phyloP scores from a whole-genome alignment of 176 grass and related monocot genomes.

The Rhynchospora tenuis region DNA sequence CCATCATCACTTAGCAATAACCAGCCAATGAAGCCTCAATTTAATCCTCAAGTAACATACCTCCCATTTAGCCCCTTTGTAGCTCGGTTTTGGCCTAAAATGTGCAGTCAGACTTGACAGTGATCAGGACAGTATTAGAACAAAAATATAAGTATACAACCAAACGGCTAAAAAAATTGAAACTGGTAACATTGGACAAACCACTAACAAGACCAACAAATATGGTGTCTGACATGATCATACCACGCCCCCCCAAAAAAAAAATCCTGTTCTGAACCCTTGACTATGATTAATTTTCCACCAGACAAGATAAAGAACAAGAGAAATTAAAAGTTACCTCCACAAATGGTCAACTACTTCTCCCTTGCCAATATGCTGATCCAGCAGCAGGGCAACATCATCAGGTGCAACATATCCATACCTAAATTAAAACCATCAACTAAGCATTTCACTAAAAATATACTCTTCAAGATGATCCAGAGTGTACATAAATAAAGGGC shows the following conservation, averaged over 20 bases:
- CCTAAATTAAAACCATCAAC: constrained; percentile 51
- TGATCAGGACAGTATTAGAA: neutral
- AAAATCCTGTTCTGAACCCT: neutral
- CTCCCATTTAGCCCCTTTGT: neutral
- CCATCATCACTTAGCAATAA: neutral
- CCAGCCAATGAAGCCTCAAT: neutral
- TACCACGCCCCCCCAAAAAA: neutral
- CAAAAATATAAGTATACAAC: neutral
- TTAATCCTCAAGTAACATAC: neutral
- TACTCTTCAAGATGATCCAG: neutral
- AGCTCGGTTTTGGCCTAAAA: neutral
- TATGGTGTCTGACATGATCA: neutral
- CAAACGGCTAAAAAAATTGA: constrained; percentile 8
- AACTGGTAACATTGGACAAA: neutral
- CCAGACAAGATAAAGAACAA: neutral
- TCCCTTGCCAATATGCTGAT: constrained; percentile 77
- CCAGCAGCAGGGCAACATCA: constrained; percentile 70
- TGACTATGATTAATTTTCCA: constrained; percentile 1
- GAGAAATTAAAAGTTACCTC: constrained; percentile 43
- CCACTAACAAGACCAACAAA: neutral
- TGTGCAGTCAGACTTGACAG: neutral
- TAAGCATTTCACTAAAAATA: constrained; percentile 5
- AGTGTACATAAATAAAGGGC: neutral
- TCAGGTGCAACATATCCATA: constrained; percentile 97
- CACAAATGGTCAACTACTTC: constrained; percentile 70